Base-by-base conservation (phyloP, 2,329 filamentous ascomycete genomes). In the Aschersonia sp. region DNA sequence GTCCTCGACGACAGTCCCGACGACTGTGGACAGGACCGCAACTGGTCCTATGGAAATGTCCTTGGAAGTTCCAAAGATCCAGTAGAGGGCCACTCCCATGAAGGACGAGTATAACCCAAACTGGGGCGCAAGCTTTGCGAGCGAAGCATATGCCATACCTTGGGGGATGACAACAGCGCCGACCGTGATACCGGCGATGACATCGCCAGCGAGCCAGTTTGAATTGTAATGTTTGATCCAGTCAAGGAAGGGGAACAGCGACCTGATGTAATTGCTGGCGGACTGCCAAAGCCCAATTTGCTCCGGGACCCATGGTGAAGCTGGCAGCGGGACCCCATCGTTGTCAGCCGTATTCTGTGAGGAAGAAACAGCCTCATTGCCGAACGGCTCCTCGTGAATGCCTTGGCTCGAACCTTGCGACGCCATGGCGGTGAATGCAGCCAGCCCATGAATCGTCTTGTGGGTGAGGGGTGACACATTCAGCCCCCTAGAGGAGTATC, bases 21-120 rank as follows among this genome's bases (percentile, higher is more conserved):
- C 84, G 12, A 98, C 75, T 4, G 86, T 94, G 1, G 89, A 97
- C 76, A 97, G 85, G 55, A 97, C 92, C 39, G 92, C 92, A 45
- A 97, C 92, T 33, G 90, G 90, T 12, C 90, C 90, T 49, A 97
- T 97, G 8, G 90, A 96, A 59, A 98, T 97, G 64, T 98, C 90
- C 62, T 97, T 98, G 11, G 90, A 96, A 0, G 92, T 98, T 35
- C 89, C 92, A 59, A 97, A 97, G 60, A 96, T 85, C 90, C 90
- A 97, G 67, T 98, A 98, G 51, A 95, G 74, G 52, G 95, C 64
- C 12, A 94, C 89, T 46, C 90, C 92, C 76, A 96, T 92, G 61
- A 98, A 97, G 0, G 90, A 96, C 0, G 90, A 92, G 51, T 68
- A 69, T 1, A 97, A 75, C 46, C 90, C 90, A 58, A 82, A 97